Conservation (phyloP, 2,329 filamentous ascomycete genomes). For the Rutstroemia sp. region DNA sequence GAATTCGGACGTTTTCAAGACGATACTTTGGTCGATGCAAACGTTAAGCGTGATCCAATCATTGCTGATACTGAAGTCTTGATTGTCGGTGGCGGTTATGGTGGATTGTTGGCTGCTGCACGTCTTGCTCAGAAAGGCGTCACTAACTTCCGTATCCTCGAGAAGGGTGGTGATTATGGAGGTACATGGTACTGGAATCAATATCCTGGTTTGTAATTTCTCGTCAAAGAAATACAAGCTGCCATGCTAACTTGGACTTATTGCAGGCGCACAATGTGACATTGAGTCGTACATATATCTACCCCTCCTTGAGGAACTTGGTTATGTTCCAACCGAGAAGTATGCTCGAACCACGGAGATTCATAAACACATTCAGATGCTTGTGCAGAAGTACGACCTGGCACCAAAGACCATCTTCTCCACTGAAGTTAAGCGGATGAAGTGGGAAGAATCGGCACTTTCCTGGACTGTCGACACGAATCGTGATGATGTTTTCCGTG, state of each 20-base stretch:
- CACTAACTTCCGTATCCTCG: conserved; percentile 36
- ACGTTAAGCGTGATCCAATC: conserved; percentile 1
- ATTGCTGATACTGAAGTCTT: conserved; percentile 23
- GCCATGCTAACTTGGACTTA: conserved; percentile 49
- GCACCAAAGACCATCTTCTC: conserved; percentile 52
- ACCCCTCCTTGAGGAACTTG: conserved; percentile 6
- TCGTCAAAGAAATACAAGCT: not conserved
- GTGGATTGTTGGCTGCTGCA: conserved; percentile 33
- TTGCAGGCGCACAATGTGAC: conserved; percentile 34
- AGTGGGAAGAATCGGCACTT: conserved; percentile 44
- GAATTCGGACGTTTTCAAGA: conserved; percentile 1
- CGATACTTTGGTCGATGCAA: not conserved
- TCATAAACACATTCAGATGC: conserved; percentile 42
- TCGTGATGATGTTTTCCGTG: conserved; percentile 46
- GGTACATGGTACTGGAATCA: conserved; percentile 48
- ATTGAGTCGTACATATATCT: conserved; percentile 10
- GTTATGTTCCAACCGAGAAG: conserved; percentile 42
- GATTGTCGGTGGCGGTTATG: conserved; percentile 35
- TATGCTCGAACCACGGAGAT: conserved; percentile 56
- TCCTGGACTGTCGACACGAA: conserved; percentile 44
- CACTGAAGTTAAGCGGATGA: conserved; percentile 42
- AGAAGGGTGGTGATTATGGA: conserved; percentile 35
- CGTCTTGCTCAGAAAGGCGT: conserved; percentile 36
- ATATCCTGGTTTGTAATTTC: conserved; percentile 42
- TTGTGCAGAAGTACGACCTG: conserved; percentile 46